phyloP scores from a whole-genome alignment of 1,139 yeast genomes.

The Kodamaea fungicola region DNA sequence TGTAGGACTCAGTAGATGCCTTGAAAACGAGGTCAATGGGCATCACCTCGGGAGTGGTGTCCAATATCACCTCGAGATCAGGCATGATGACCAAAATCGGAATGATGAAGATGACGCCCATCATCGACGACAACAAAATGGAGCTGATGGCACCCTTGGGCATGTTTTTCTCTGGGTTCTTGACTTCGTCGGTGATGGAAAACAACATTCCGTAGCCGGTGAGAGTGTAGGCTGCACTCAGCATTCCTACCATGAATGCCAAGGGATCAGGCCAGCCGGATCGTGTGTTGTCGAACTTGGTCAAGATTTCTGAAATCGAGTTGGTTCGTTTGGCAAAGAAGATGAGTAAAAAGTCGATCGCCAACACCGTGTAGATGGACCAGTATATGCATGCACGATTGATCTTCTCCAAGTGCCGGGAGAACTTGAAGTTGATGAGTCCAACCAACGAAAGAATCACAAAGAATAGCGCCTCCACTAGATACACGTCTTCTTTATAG shows the following conservation, averaged over 20 bases:
- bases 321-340: conserved; percentile 61
- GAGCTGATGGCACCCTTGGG: conserved; percentile 75
- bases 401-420: conserved; percentile 57
- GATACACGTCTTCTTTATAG: conserved; percentile 53
- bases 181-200: conserved; percentile 80
- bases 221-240: conserved; percentile 73
- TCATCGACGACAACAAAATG: conserved; percentile 58
- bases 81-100: conserved; percentile 73
- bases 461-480: conserved; percentile 56
- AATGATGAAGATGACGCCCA: conserved; percentile 68
- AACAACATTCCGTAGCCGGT: conserved; percentile 84
- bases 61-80: conserved; percentile 52
- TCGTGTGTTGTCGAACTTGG: conserved; percentile 66
- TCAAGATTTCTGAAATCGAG: conserved; percentile 55
- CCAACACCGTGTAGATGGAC: conserved; percentile 69
- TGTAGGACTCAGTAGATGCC: conserved; percentile 62
- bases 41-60: conserved; percentile 60
- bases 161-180: conserved; percentile 67
- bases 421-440: conserved; percentile 56
- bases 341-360: conserved; percentile 60
- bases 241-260: conserved; percentile 72
- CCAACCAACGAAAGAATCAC: conserved; percentile 57
- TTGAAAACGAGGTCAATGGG: conserved; percentile 68
- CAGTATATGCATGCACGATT: conserved; percentile 67
- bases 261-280: conserved; percentile 70